A percentile compares a stretch with the other conserved stretches of the same genome.
Conservation (phyloP, 805 yeast genomes). For the Metschnikowia santaceciliae region DNA sequence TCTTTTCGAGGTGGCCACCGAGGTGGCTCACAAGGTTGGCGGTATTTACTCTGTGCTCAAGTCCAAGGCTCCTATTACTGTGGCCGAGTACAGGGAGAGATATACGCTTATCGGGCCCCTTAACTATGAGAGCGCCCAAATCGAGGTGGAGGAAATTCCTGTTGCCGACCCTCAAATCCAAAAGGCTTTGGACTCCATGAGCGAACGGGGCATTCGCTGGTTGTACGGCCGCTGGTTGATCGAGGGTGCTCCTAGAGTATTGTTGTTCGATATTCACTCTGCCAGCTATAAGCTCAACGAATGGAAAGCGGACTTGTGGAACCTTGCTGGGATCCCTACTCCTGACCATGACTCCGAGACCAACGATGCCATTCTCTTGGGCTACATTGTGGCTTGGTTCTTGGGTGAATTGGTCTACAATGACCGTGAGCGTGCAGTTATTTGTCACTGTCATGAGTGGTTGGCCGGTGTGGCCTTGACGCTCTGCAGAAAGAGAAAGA, state of each 20-base stretch:
- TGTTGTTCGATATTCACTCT: slow-evolving; percentile 80
- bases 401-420: slow-evolving; percentile 86
- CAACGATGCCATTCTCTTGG: slow-evolving; percentile 87
- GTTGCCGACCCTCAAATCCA: slow-evolving; percentile 53
- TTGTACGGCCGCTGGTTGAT: slow-evolving; percentile 95
- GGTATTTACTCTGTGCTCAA: slow-evolving; percentile 96
- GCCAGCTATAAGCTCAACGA: slow-evolving; percentile 70
- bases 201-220: slow-evolving; percentile 73
- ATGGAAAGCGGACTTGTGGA: slow-evolving; percentile 95
- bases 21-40: slow-evolving; percentile 96
- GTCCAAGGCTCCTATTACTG: slow-evolving; percentile 95
- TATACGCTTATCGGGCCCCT: slow-evolving; percentile 87
- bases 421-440: slow-evolving; percentile 83
- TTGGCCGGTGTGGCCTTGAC: slow-evolving; percentile 95
- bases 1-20: slow-evolving; percentile 92
- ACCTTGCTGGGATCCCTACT: slow-evolving; percentile 84
- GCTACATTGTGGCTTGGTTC: slow-evolving; percentile 95
- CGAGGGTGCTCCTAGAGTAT: slow-evolving; percentile 94
- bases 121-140: slow-evolving; percentile 66
- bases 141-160: slow-evolving; percentile 75
- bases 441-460: slow-evolving; percentile 97
- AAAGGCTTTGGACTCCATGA: slow-evolving; percentile 72
- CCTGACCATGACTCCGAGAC: slow-evolving; percentile 87
- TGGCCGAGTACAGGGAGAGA: slow-evolving; percentile 84
- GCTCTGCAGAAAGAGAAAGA: slow-evolving; percentile 81